Evolutionary conservation across 1,284 basidiomycete genomes (phyloP).

Genomic region (Apiotrichum montevideense): DNA sequence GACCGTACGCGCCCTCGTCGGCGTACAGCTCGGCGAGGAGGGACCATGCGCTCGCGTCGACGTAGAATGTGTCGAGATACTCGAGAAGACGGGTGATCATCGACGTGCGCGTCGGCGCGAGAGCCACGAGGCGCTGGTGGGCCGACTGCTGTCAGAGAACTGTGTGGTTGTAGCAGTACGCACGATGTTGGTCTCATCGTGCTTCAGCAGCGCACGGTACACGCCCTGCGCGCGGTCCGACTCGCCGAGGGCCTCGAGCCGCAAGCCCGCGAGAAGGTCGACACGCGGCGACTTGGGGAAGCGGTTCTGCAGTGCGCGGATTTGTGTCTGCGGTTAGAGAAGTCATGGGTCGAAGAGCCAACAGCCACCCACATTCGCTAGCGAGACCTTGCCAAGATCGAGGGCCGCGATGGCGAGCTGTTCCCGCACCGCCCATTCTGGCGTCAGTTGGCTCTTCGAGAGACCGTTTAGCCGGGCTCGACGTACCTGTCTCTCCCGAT

Average conservation of each 20-base stretch:
- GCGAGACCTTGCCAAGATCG: constrained; percentile 67
- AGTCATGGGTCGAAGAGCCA: constrained; percentile 14
- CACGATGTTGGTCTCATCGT: constrained; percentile 71
- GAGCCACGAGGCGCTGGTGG: constrained; percentile 76
- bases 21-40: constrained; percentile 87
- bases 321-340: constrained; percentile 53
- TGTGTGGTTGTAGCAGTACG: constrained; percentile 34
- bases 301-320: constrained; percentile 59
- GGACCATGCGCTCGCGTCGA: constrained; percentile 86
- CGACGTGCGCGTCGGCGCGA: constrained; percentile 50
- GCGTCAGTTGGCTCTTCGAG: background rate
- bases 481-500: constrained; percentile 33
- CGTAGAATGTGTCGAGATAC: constrained; percentile 88
- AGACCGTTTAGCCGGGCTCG: background rate
- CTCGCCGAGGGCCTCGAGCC: constrained; percentile 66
- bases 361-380: constrained; percentile 67
- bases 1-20: constrained; percentile 61
- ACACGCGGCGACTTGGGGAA: constrained; percentile 82
- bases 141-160: constrained; percentile 53
- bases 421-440: constrained; percentile 82
- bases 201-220: constrained; percentile 59
- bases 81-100: constrained; percentile 69
- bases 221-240: constrained; percentile 47
- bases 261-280: constrained; percentile 73
- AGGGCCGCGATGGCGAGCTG: constrained; percentile 81